Evolutionary conservation across 2,329 filamentous ascomycete genomes (phyloP).

Genomic region (Byssoonygena ceratinophila): DNA sequence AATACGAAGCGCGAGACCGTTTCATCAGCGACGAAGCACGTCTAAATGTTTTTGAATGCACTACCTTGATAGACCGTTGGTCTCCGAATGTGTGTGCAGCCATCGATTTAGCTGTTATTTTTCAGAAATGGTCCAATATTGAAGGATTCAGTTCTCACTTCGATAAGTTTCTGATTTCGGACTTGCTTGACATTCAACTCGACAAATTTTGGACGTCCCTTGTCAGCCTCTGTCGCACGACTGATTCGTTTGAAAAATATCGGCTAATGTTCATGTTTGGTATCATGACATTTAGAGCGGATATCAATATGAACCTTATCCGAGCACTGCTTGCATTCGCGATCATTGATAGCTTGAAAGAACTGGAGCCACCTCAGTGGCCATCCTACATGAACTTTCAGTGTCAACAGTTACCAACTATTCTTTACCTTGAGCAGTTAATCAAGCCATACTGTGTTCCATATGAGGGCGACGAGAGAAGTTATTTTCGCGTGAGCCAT

Average conservation of each 20-base stretch:
- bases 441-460: slow-evolving; percentile 8
- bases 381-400: slow-evolving; percentile 13
- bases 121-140: slow-evolving; percentile 14
- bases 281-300: slow-evolving; percentile 21
- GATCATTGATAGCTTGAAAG: slow-evolving; percentile 12
- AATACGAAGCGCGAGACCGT: slow-evolving; percentile 11
- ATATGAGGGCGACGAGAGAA: slow-evolving; percentile 11
- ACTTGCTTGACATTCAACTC: slow-evolving; percentile 13
- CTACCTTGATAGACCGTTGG: slow-evolving; percentile 10
- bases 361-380: slow-evolving; percentile 11
- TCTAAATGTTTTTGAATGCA: slow-evolving; percentile 12
- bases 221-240: slow-evolving; percentile 13
- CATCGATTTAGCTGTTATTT: slow-evolving; percentile 5
- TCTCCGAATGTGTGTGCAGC: slow-evolving; percentile 3
- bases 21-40: slow-evolving; percentile 2
- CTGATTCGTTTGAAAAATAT: slow-evolving; percentile 17
- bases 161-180: slow-evolving; percentile 13
- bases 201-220: slow-evolving; percentile 9
- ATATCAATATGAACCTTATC: slow-evolving; percentile 20
- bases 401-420: slow-evolving; percentile 11
- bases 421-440: slow-evolving; percentile 7
- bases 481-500: neutral
- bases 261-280: slow-evolving; percentile 25
- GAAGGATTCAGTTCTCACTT: slow-evolving; percentile 11
- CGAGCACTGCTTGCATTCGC: slow-evolving; percentile 18